phyloP scores from a whole-genome alignment of 176 grass and related monocot species.

The Carex kokanica region DNA sequence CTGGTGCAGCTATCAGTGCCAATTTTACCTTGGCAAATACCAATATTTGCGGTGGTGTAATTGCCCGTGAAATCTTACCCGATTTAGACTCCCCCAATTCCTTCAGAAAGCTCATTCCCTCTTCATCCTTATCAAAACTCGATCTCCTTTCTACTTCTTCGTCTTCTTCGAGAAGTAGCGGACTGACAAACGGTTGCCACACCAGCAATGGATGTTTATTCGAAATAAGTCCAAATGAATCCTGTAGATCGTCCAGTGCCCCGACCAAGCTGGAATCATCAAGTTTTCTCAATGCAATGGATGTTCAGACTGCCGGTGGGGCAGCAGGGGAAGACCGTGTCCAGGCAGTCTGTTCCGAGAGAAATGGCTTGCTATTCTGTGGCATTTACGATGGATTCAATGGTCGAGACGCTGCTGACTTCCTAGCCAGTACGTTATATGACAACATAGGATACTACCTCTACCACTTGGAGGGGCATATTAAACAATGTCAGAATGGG shows the following conservation, averaged over 20 bases:
- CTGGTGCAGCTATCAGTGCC: constrained; percentile 95
- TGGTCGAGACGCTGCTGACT: constrained; percentile 96
- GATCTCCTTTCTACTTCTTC: constrained; percentile 54
- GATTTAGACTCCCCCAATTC: constrained; percentile 95
- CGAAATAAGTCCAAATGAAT: constrained; percentile 50
- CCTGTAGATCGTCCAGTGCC: constrained; percentile 53
- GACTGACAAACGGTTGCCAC: constrained; percentile 37
- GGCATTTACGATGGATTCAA: constrained; percentile 99
- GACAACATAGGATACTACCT: constrained; percentile 88
- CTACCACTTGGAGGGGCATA: constrained; percentile 62
- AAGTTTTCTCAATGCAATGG: constrained; percentile 73
- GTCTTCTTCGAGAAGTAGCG: constrained; percentile 49
- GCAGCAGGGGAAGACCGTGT: constrained; percentile 99
- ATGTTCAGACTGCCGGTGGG: constrained; percentile 89
- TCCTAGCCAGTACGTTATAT: constrained; percentile 86
- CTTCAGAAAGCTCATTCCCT: constrained; percentile 83
- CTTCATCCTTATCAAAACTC: constrained; percentile 80
- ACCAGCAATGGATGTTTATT: constrained; percentile 25
- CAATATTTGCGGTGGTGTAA: constrained; percentile 91
- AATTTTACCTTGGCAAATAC: constrained; percentile 96
- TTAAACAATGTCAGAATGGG: constrained; percentile 49
- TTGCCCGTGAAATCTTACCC: constrained; percentile 86
- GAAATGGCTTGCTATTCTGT: constrained; percentile 96
- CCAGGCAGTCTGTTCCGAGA: constrained; percentile 97
- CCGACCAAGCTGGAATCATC: constrained; percentile 51